phyloP scores from a whole-genome alignment of 1,139 yeast species.

The Kodamaea fungicola region DNA sequence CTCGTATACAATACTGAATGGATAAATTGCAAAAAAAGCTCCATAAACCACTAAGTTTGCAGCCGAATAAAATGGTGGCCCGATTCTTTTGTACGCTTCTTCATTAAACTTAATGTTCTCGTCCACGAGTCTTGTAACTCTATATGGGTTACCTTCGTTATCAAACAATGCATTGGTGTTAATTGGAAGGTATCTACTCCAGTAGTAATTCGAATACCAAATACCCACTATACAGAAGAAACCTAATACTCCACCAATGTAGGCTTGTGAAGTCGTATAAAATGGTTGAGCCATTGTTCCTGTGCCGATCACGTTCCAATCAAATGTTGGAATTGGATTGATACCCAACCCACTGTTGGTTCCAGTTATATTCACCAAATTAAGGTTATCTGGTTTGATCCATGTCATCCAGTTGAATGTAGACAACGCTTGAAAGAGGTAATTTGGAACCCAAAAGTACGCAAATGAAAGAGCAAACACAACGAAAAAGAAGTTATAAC shows the following conservation, averaged over 20 bases:
- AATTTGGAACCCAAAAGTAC: slow-evolving; percentile 17
- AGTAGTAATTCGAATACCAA: slow-evolving; percentile 13
- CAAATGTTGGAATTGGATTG: slow-evolving; percentile 17
- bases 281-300: slow-evolving; percentile 9
- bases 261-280: slow-evolving; percentile 9
- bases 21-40: slow-evolving; percentile 14
- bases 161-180: slow-evolving; percentile 11
- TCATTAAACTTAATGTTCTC: slow-evolving; percentile 10
- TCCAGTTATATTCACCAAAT: slow-evolving; percentile 15
- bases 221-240: slow-evolving; percentile 12
- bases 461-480: slow-evolving; percentile 11
- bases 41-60: slow-evolving; percentile 18
- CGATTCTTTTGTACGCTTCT: slow-evolving; percentile 16
- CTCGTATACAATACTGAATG: slow-evolving; percentile 13
- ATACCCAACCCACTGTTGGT: slow-evolving; percentile 13
- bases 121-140: slow-evolving; percentile 9
- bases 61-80: slow-evolving; percentile 43
- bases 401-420: slow-evolving; percentile 19
- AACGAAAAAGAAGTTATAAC: slow-evolving; percentile 12
- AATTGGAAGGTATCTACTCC: slow-evolving; percentile 16
- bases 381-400: slow-evolving; percentile 16
- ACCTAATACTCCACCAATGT: slow-evolving; percentile 11
- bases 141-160: slow-evolving; percentile 13
- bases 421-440: slow-evolving; percentile 14
- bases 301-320: slow-evolving; percentile 13